These are phyloP conservation scores for Platanus orientalis DNA, from an alignment of 164 flowering plant species.

Conservation along the genomic window DNA sequence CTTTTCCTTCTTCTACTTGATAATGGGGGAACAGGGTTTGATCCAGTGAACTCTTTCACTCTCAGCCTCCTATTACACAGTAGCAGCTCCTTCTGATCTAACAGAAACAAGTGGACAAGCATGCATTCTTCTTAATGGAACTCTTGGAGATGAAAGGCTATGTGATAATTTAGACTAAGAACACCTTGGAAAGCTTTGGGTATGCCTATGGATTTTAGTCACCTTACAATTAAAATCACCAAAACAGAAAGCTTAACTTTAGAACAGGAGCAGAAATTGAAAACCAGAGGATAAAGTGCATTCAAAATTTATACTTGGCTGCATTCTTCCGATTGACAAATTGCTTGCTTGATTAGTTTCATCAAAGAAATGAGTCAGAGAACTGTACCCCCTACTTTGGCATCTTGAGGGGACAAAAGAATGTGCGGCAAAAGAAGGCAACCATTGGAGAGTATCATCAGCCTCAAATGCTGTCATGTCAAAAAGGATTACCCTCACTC, in stretches of 20 bases:
- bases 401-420: constrained; percentile 45
- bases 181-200: constrained; percentile 33
- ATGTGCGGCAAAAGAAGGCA: constrained; percentile 44
- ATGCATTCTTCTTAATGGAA: constrained; percentile 21
- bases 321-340: constrained; percentile 63
- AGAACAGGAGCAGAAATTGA: background rate
- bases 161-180: constrained; percentile 25
- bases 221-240: constrained; percentile 19
- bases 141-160: constrained; percentile 51
- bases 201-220: constrained; percentile 14
- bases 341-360: constrained; percentile 25
- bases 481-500: constrained; percentile 71
- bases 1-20: constrained; percentile 16
- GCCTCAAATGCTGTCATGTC: constrained; percentile 56
- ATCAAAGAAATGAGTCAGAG: constrained; percentile 35
- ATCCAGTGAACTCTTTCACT: constrained; percentile 13
- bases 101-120: constrained; percentile 40
- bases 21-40: constrained; percentile 7
- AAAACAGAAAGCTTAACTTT: background rate
- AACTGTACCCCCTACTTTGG: constrained; percentile 48
- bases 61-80: constrained; percentile 27
- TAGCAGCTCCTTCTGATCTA: constrained; percentile 66
- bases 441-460: constrained; percentile 30
- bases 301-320: constrained; percentile 43
- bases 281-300: background rate